phyloP scores from a whole-genome alignment of 805 yeast genomes.

The Hanseniaspora taiwanica region DNA sequence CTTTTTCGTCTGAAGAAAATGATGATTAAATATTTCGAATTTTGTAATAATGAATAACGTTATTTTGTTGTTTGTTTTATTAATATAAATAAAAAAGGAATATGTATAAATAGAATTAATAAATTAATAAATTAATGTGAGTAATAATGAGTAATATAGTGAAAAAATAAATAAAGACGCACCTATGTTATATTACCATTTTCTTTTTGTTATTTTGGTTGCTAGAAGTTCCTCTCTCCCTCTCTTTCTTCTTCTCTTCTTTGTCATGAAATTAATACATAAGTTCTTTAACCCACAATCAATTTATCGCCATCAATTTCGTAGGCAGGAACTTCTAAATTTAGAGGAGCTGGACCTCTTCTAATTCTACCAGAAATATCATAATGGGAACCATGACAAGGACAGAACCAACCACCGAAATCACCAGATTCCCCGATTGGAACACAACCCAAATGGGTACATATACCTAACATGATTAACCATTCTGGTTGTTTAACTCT shows the following conservation, averaged over 20 bases:
- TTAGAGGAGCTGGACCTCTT: slow-evolving; percentile 99
- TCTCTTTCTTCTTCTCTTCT: no score
- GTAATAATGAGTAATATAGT: no score
- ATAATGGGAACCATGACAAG: slow-evolving; percentile 99
- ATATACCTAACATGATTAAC: slow-evolving; percentile 98
- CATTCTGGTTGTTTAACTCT: slow-evolving; percentile 96
- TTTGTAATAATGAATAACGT: no score
- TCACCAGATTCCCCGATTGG: slow-evolving; percentile 99
- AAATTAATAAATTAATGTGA: not conserved
- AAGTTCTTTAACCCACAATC: slow-evolving; percentile 60
- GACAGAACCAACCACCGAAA: slow-evolving; percentile 99
- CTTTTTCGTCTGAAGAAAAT: not conserved
- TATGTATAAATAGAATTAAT: slow-evolving; percentile 1
- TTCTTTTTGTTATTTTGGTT: not conserved
- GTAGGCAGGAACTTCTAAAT: slow-evolving; percentile 91
- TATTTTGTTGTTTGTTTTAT: no score
- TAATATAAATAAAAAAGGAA: not conserved
- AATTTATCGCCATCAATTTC: slow-evolving; percentile 75
- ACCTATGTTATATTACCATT: not conserved
- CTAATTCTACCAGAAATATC: slow-evolving; percentile 99
- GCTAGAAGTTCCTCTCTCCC: no score
- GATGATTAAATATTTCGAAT: no score
- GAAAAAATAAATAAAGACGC: slow-evolving; percentile 1
- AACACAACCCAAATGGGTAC: slow-evolving; percentile 99
- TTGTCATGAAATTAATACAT: not conserved